Evolutionary conservation across 257 asterid genomes (phyloP), one percentile per base, ranked within the genome.

Genomic region (Nicotiana paniculata): DNA sequence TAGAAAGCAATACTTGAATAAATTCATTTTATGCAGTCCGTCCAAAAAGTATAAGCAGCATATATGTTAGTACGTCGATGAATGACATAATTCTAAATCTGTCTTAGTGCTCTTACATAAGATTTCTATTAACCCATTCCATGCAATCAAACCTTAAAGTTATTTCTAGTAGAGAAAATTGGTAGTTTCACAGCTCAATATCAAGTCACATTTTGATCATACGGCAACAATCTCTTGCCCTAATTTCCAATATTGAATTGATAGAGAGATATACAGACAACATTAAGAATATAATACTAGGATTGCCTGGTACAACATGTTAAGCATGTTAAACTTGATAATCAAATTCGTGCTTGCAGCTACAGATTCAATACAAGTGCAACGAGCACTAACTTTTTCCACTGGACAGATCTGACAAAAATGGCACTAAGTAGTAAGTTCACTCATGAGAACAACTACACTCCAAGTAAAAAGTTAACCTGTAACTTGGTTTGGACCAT

Each of bases 401-500:
- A 43, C 77, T 11, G 28, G 32, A 21, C 58, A 43, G 3, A 11
- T 70, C 59, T 70, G 59, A 43, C 6, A 70, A 46, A 43, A 70
- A 43, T 11, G 58, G 78, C 59, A 70, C 35, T 12, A 12, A 70
- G 37, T 70, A 70, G 21, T 12, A 12, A 70, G 37, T 70, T 24
- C 35, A 43, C 35, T 70, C 59, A 43, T 21, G 58, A 11, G 12
- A 70, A 70, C 77, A 70, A 70, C 59, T 21, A 21, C 78, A 70
- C 78, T 70, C 80, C 17, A 82, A 13, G 76, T 28, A 24, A 35
- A 66, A 37, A 17, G 48, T 86, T 62, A 91, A 95, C 99, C 86
- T 89, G 90, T 91, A 93, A 72, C 2, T 80, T 69, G 99, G 98
- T 70, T 86, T 91, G 16, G 87, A 90, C 98, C 98, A 93, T 85